Percentiles rank a stretch among this genome's conserved stretches.
Evolutionary conservation across 768 basidiomycete species (phyloP).

Genomic region (Pleurotus tuoliensis): DNA sequence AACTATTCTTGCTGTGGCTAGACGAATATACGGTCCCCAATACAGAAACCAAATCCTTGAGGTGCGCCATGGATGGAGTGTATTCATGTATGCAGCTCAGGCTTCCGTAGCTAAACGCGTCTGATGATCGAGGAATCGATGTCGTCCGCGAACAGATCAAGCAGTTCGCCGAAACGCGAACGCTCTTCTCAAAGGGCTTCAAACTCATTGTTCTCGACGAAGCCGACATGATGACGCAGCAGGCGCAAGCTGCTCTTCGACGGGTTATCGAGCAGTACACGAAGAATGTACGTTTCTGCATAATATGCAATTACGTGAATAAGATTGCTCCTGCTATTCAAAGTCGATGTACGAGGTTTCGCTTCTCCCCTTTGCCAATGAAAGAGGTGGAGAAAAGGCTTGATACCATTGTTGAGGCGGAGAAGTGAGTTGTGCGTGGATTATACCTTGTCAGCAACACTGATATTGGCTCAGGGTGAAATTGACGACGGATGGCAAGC

Average conservation of each 20-base stretch:
- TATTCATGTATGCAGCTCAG: not conserved
- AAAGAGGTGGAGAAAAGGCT: constrained; percentile 83
- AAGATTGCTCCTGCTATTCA: constrained; percentile 98
- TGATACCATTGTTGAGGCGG: constrained; percentile 72
- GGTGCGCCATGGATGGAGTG: constrained; percentile 36
- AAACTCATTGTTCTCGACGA: constrained; percentile 98
- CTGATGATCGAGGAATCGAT: constrained; percentile 97
- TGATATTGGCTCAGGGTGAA: constrained; percentile 58
- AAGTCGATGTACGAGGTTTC: constrained; percentile 95
- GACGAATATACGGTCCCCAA: constrained; percentile 85
- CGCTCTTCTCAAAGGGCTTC: constrained; percentile 87
- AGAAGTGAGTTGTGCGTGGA: constrained; percentile 52
- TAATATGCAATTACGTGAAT: constrained; percentile 99
- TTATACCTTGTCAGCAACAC: not conserved
- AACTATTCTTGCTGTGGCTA: constrained; percentile 92
- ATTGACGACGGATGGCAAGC: constrained; percentile 79
- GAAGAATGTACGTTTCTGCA: constrained; percentile 97
- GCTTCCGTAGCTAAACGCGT: constrained; percentile 79
- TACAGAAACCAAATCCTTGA: constrained; percentile 93
- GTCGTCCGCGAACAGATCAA: constrained; percentile 99
- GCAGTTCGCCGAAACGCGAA: constrained; percentile 95
- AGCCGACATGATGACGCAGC: constrained; percentile 99
- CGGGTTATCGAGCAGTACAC: constrained; percentile 99
- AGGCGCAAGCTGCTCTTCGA: constrained; percentile 93
- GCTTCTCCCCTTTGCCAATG: constrained; percentile 91